Evolutionary conservation across 805 yeast species (phyloP), one percentile per base, ranked within the genome.

Genomic region (Starmerella asiatica): DNA sequence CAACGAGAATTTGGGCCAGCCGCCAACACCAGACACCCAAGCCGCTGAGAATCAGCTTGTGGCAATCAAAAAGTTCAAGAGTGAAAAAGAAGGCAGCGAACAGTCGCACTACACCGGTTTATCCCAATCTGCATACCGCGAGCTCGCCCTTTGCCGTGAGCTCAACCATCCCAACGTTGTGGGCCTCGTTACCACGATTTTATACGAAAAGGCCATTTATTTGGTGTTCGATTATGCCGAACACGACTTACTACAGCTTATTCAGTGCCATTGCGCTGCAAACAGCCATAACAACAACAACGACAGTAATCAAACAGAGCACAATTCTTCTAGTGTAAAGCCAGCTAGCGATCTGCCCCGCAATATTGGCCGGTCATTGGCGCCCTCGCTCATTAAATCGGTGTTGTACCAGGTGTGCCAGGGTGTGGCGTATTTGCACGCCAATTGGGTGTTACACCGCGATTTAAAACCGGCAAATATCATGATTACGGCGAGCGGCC

Each of bases 401-500:
- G 77, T 86, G 21, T 70, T 84, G 58, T 85, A 91, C 85, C 99
- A 91, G 61, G 78, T 93, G 4, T 59, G 91, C 21, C 82, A 82
- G 52, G 99, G 98, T 3, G 86, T 91, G 2, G 75, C 85, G 0
- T 91, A 78, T 55, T 61, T 91, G 32, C 99, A 91, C 59, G 88
- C 85, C 58, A 88, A 91, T 59, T 91, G 98, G 97, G 76, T 91
- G 2, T 64, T 91, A 37, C 99, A 91, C 60, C 69, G 99, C 46
- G 99, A 91, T 60, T 68, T 91, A 47, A 91, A 91, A 54, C 99
- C 99, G 1, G 98, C 98, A 2, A 88, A 88, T 60, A 88, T 91
- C 48, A 91, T 88, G 97, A 94, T 88, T 0, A 75, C 94, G 0
- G 69, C 76, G 7, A 74, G 71, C 43, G 98, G 98, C 0, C 74